These are phyloP conservation scores for Russula foetens DNA, from an alignment of 768 basidiomycete genomes.

Conservation along the genomic window DNA sequence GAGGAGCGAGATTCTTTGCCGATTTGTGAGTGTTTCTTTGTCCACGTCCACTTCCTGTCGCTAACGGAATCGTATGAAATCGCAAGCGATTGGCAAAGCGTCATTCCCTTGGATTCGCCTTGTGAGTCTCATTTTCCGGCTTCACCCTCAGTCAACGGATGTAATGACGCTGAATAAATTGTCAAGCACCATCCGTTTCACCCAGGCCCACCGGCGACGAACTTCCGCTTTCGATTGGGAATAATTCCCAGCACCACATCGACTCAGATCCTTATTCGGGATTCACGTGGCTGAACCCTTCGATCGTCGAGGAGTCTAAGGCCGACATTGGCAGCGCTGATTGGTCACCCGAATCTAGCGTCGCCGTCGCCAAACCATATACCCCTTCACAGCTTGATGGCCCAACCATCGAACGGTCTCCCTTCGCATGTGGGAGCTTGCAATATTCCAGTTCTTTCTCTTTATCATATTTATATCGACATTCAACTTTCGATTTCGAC, in stretches of 20 bases:
- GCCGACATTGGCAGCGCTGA: background rate
- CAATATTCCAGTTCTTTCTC: background rate
- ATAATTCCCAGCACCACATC: background rate
- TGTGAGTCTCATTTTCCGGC: background rate
- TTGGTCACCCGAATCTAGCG: background rate
- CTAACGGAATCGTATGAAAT: background rate
- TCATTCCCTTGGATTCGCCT: background rate
- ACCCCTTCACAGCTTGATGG: background rate
- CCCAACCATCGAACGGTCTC: background rate
- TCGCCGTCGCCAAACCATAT: background rate
- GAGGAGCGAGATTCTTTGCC: conserved; percentile 6
- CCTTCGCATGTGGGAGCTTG: background rate
- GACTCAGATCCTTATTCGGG: background rate
- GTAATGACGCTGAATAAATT: background rate
- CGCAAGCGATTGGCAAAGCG: conserved; percentile 1
- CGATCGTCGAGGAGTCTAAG: background rate
- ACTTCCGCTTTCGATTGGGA: background rate
- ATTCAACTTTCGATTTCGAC: background rate
- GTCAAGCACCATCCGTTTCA: background rate
- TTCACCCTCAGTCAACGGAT: background rate
- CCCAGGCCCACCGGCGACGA: background rate
- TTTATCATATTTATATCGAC: background rate
- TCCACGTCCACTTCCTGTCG: background rate
- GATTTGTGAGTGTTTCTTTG: background rate
- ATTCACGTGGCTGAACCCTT: conserved; percentile 6